Conservation (phyloP, 2,329 filamentous ascomycete species). For the Zymoseptoria passerinii region DNA sequence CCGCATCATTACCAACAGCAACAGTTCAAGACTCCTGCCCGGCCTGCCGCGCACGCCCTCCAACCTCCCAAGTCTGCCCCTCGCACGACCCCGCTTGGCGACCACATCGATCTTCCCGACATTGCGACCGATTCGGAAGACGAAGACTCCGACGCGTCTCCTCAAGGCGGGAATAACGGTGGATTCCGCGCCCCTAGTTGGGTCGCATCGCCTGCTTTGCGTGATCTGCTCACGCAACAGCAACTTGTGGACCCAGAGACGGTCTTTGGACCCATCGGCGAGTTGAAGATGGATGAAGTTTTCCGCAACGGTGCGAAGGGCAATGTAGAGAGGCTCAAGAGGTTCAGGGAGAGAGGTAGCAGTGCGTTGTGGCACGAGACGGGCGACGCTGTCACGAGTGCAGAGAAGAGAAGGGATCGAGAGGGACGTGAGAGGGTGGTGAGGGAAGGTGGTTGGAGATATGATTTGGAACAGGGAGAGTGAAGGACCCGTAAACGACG, state of each 20-base stretch:
- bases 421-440: conserved; percentile 71
- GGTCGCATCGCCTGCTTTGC: conserved; percentile 81
- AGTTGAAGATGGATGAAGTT: conserved; percentile 91
- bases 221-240: conserved; percentile 66
- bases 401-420: conserved; percentile 74
- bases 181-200: conserved; percentile 65
- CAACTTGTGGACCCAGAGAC: conserved; percentile 75
- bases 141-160: conserved; percentile 54
- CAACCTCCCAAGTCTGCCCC: conserved; percentile 27
- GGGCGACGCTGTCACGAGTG: conserved; percentile 70
- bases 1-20: not conserved
- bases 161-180: conserved; percentile 35
- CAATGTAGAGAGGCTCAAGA: conserved; percentile 74
- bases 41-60: conserved; percentile 35
- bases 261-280: conserved; percentile 82
- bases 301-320: conserved; percentile 57
- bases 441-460: conserved; percentile 78
- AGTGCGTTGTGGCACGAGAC: conserved; percentile 85
- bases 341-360: conserved; percentile 83
- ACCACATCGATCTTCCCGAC: conserved; percentile 84
- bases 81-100: conserved; percentile 67
- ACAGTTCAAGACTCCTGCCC: conserved; percentile 61
- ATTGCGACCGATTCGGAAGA: conserved; percentile 94
- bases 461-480: conserved; percentile 29
- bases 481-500: not conserved